Base-by-base conservation (phyloP, 208 protist genomes). In the Trypanosoma theileri region DNA sequence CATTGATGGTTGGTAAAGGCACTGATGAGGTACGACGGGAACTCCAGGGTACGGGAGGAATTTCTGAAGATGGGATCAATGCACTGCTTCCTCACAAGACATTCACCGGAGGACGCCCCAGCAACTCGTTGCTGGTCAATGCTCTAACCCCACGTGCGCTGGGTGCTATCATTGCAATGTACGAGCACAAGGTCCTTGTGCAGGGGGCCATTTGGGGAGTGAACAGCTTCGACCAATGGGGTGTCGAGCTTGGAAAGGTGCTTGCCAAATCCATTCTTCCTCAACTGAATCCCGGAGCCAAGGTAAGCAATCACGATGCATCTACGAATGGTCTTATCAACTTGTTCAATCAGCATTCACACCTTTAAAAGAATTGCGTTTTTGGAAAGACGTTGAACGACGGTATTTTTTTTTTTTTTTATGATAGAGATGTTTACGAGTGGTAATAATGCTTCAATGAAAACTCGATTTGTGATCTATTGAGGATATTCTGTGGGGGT, bases 201-300 rank as follows among this genome's bases (percentile, higher is more conserved):
- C 96, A 99, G 82, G 97, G 97, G 53, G 87, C 95, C 28, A 96
- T 99, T 56, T 99, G 97, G 97, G 95, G 97, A 59, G 97, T 99
- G 68, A 98, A 99, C 86, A 96, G 91, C 57, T 99, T 97, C 75
- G 97, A 99, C 71, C 97, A 98, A 73, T 98, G 97, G 95, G 95
- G 97, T 69, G 98, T 99, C 12, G 98, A 99, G 75, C 86, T 99
- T 6, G 98, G 98, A 63, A 99, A 99, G 84, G 86, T 97, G 60
- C 88, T 99, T 35, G 97, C 98, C 21, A 98, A 98, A 79, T 91
- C 82, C 14, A 98, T 99, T 75, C 85, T 97, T 28, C 88, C 93
- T 22, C 95, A 98, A 77, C 84, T 99, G 10, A 80, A 86, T 64
- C 63, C 76, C 8, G 71, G 52, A 63, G 69, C 41, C 44, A 81